These are phyloP conservation scores for Cicer yamashitae DNA, from an alignment of 306 rosid genomes.

Conservation along the genomic window DNA sequence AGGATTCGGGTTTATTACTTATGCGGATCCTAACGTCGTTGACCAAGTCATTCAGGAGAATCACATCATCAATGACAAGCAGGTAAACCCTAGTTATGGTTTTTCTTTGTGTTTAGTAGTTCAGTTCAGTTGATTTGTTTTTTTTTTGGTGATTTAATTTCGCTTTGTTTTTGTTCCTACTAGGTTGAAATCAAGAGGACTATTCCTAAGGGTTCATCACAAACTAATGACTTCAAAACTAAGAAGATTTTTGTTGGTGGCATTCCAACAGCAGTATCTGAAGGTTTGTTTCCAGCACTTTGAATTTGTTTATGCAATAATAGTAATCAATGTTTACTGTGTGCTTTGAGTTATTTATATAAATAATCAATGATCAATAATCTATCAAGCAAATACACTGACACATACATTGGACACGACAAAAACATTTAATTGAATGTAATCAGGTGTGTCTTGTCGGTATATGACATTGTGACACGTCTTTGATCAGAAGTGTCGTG, in stretches of 20 bases:
- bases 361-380: neutral
- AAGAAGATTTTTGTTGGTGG: conserved; percentile 96
- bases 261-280: conserved; percentile 72
- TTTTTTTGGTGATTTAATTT: too few relatives aligned
- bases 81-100: conserved; percentile 49
- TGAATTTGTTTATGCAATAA: neutral
- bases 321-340: neutral
- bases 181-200: conserved; percentile 97
- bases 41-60: conserved; percentile 78
- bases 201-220: conserved; percentile 87
- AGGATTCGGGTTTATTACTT: conserved; percentile 92
- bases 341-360: neutral
- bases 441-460: too few relatives aligned
- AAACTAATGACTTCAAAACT: conserved; percentile 78
- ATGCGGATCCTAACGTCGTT: conserved; percentile 85
- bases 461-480: too few relatives aligned
- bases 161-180: neutral
- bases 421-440: too few relatives aligned
- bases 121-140: neutral
- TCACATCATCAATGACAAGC: conserved; percentile 78
- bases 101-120: neutral
- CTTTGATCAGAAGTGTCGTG: too few relatives aligned
- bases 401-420: too few relatives aligned
- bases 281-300: conserved; percentile 56
- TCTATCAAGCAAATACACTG: too few relatives aligned